phyloP scores from a whole-genome alignment of 2,329 filamentous ascomycete species.

The Parascedosporium putredinis region DNA sequence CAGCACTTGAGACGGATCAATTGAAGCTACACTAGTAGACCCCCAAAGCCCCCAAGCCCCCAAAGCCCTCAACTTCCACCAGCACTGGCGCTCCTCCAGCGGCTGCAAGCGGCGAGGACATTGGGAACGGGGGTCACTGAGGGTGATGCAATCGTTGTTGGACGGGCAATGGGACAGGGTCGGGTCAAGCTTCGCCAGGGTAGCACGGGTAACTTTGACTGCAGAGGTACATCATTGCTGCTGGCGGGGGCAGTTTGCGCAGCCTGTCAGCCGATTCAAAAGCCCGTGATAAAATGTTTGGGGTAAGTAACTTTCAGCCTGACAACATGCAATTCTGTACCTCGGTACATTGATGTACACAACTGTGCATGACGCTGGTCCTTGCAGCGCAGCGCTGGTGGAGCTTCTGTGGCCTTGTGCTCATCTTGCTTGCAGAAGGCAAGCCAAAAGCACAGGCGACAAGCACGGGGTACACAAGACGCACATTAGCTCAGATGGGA shows the following conservation, averaged over 20 bases:
- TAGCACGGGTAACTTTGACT: not conserved
- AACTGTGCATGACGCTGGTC: not conserved
- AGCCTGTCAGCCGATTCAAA: not conserved
- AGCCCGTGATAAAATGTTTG: not conserved
- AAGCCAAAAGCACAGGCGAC: not conserved
- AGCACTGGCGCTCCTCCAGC: no score
- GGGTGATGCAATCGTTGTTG: not conserved
- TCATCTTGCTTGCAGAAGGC: no score
- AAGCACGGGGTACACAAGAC: not conserved
- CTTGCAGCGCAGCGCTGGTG: not conserved
- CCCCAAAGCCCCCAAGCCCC: no score
- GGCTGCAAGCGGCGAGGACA: no score
- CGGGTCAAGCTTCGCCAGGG: not conserved
- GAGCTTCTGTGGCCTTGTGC: not conserved
- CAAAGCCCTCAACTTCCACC: no score
- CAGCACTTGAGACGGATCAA: not conserved
- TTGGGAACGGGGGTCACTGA: no score
- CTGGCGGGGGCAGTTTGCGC: no score
- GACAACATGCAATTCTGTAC: not conserved
- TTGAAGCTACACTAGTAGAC: no score
- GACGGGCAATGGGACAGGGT: not conserved
- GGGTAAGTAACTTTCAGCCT: not conserved
- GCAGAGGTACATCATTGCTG: not conserved
- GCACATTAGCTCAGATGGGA: not conserved
- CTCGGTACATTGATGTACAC: not conserved